Conservation (phyloP, 495 filamentous ascomycete genomes). For the Cenococcum geophilum region DNA sequence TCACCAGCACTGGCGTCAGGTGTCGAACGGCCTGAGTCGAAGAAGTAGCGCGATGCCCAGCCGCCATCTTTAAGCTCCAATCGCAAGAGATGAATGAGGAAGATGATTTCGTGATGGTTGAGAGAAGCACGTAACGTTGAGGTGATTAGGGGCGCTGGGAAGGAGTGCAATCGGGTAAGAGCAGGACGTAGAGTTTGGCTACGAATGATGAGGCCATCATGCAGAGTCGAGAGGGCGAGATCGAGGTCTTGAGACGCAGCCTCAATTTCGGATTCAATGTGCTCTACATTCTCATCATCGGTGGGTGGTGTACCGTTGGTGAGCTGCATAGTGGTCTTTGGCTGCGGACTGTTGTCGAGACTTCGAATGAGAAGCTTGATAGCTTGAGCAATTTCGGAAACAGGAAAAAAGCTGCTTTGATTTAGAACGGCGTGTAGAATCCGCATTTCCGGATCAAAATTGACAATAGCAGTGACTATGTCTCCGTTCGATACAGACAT, state of each 20-base stretch:
- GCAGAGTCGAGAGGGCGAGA: constrained; percentile 33
- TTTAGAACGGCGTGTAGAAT: constrained; percentile 35
- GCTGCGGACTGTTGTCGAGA: constrained; percentile 24
- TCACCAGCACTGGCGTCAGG: constrained; percentile 45
- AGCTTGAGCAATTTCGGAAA: constrained; percentile 44
- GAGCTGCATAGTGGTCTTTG: constrained; percentile 10
- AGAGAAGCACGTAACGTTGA: constrained; percentile 59
- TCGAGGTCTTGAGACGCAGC: constrained; percentile 35
- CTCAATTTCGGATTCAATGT: constrained; percentile 31
- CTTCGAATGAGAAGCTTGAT: constrained; percentile 37
- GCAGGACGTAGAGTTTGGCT: constrained; percentile 34
- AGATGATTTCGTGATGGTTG: constrained; percentile 60
- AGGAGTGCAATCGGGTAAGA: constrained; percentile 60
- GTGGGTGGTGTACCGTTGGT: constrained; percentile 25
- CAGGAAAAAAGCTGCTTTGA: constrained; percentile 21
- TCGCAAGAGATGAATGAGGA: constrained; percentile 67
- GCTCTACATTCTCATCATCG: constrained; percentile 15
- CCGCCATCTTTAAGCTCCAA: constrained; percentile 57
- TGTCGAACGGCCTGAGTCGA: constrained; percentile 42
- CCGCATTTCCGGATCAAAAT: constrained; percentile 35
- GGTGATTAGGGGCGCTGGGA: constrained; percentile 51
- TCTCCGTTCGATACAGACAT: constrained; percentile 25
- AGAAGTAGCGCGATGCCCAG: constrained; percentile 59
- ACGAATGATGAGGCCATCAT: constrained; percentile 31
- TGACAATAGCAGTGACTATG: constrained; percentile 35